Conservation (phyloP, 2,329 filamentous ascomycete genomes). For the Colletotrichum higginsianum region DNA sequence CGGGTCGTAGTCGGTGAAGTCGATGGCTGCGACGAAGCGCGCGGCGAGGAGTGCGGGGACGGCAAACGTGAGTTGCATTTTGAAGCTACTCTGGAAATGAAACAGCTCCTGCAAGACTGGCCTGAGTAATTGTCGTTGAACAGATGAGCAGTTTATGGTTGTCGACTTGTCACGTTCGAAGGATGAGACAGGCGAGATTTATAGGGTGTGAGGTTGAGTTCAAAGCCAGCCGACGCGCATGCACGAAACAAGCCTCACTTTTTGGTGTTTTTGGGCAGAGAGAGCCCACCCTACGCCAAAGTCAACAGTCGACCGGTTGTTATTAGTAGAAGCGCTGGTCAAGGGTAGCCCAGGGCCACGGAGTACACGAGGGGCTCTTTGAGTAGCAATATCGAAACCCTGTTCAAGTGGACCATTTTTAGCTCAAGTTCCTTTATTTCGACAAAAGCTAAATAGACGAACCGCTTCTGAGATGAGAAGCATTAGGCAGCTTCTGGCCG, state of each 20-base stretch:
- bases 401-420: neutral
- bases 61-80: slow-evolving; percentile 5
- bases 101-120: too few species aligned
- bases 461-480: neutral
- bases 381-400: neutral
- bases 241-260: too few species aligned
- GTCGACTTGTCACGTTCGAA: neutral
- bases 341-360: neutral
- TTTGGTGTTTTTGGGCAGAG: neutral
- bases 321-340: neutral
- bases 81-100: neutral
- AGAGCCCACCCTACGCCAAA: too few species aligned
- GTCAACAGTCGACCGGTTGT: neutral
- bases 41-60: slow-evolving; percentile 10
- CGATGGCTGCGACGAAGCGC: slow-evolving; percentile 17
- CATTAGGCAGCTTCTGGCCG: neutral
- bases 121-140: neutral
- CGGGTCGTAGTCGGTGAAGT: slow-evolving; percentile 27
- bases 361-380: slow-evolving; percentile 7
- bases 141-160: neutral
- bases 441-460: neutral
- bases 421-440: neutral
- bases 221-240: neutral
- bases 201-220: neutral
- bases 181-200: neutral